phyloP scores from a whole-genome alignment of 768 basidiomycete species.

The Phlegmacium glaucopus region DNA sequence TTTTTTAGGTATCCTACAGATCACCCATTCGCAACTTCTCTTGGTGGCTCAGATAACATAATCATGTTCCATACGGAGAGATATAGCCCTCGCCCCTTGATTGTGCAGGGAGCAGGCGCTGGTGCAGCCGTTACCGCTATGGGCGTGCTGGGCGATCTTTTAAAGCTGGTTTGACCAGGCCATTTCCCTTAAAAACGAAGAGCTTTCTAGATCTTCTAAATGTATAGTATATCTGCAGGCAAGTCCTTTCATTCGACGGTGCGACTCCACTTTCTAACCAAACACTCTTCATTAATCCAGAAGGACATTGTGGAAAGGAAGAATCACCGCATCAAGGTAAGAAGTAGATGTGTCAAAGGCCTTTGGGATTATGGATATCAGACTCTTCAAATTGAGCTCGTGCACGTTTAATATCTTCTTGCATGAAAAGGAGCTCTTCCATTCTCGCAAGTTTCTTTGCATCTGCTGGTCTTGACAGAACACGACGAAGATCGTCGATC shows the following conservation, averaged over 20 bases:
- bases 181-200: not conserved
- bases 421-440: slow-evolving; percentile 91
- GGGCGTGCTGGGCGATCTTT: slow-evolving; percentile 89
- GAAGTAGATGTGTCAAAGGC: not conserved
- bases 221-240: not conserved
- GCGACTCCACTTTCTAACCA: no score
- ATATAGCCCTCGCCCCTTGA: slow-evolving; percentile 84
- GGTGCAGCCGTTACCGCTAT: slow-evolving; percentile 99
- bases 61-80: slow-evolving; percentile 95
- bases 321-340: not conserved
- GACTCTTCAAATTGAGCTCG: slow-evolving; percentile 68
- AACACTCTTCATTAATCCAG: no score
- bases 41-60: slow-evolving; percentile 97
- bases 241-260: no score
- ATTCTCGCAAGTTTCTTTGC: slow-evolving; percentile 89
- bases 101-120: slow-evolving; percentile 94
- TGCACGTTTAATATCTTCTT: slow-evolving; percentile 90
- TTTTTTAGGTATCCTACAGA: slow-evolving; percentile 71
- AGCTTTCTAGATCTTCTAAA: not conserved
- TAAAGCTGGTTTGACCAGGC: slow-evolving; percentile 45
- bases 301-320: not conserved
- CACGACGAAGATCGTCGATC: slow-evolving; percentile 82
- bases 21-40: slow-evolving; percentile 94
- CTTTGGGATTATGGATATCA: slow-evolving; percentile 29
- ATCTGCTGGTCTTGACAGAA: slow-evolving; percentile 80